Base-by-base conservation (phyloP, 1,284 basidiomycete genomes). In the Peniophora sp. region DNA sequence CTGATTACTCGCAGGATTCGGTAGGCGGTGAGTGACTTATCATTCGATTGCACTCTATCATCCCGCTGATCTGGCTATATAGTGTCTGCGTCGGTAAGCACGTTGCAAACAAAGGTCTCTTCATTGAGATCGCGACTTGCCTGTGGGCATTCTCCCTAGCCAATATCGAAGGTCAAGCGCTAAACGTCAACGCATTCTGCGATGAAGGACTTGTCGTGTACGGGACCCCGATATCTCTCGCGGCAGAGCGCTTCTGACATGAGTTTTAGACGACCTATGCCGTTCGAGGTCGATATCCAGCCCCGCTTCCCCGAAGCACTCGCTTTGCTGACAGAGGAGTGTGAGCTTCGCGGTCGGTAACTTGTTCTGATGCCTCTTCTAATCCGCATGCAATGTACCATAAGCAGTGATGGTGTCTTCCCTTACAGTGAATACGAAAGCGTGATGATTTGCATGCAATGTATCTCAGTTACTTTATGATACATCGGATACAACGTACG, bases 101-200 rank as follows among this genome's bases (percentile, higher is more conserved):
- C 23, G 47, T 52, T 22, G 51, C 51, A 10, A 52, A 52, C 32
- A 35, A 52, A 32, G 27, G 47, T n/a, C 25, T 52, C 24, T 52
- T 52, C 34, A 49, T 52, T 11, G 47, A 45, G n/a, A 52, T 52
- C 2, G 47, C 51, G 14, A 48, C 47, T 22, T 36, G 43, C 14
- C 43, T 52, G n/a, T 52, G 51, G 51, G 47, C 51, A 8, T 43
- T 49, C 35, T 49, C 48, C 12, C 22, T 52, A 11, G 46, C 43
- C 2, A 34, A 12, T 12, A 22, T 22, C 0, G 43, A 27, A 5
- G 25, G 46, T 24, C 35, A 19, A 19, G 20, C 14, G 20, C 9
- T 52, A n/a, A 46, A 52, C 27, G 10, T 48, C 8, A 24, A 44
- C 16, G 45, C 27, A 11, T 52, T 24, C 23, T 14, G 47, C 11